Evolutionary conservation across 345 rosid species (phyloP).

Genomic region (Rhizophora mangle): DNA sequence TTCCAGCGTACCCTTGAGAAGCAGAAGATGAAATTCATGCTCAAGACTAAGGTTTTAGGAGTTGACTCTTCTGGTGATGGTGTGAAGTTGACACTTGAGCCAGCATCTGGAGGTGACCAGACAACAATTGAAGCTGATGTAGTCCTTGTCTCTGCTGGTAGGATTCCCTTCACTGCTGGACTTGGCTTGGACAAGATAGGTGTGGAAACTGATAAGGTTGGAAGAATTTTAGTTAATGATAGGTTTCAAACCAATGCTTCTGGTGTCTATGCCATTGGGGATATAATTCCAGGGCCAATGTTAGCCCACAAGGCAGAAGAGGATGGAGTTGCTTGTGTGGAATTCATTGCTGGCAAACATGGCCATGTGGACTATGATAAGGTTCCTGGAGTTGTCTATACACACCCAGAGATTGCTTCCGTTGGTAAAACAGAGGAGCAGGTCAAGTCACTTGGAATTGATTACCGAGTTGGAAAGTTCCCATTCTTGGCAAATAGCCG

Average conservation of each 20-base stretch:
- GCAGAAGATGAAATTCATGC: conserved; percentile 98
- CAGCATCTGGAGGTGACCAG: conserved; percentile 84
- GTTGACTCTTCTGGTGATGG: conserved; percentile 69
- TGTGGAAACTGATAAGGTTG: conserved; percentile 81
- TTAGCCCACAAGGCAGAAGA: conserved; percentile 99
- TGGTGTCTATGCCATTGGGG: conserved; percentile 89
- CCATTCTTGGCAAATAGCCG: conserved; percentile 97
- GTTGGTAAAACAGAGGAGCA: conserved; percentile 99
- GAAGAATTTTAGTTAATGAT: conserved; percentile 75
- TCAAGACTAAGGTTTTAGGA: conserved; percentile 93
- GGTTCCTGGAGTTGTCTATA: conserved; percentile 98
- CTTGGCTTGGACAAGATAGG: conserved; percentile 89
- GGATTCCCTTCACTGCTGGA: conserved; percentile 84
- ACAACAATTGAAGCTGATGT: conserved; percentile 92
- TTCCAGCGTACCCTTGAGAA: conserved; percentile 91
- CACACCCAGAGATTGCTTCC: conserved; percentile 97
- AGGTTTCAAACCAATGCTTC: conserved; percentile 77
- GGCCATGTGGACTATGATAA: conserved; percentile 97
- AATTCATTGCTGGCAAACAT: conserved; percentile 91
- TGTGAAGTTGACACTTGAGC: conserved; percentile 83
- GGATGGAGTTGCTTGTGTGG: conserved; percentile 98
- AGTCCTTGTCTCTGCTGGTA: conserved; percentile 93
- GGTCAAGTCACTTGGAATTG: conserved; percentile 71
- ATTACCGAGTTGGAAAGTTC: conserved; percentile 91
- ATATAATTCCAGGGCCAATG: conserved; percentile 99